These are phyloP conservation scores for Pichia insulana DNA, from an alignment of 805 yeast genomes.

Conservation along the genomic window DNA sequence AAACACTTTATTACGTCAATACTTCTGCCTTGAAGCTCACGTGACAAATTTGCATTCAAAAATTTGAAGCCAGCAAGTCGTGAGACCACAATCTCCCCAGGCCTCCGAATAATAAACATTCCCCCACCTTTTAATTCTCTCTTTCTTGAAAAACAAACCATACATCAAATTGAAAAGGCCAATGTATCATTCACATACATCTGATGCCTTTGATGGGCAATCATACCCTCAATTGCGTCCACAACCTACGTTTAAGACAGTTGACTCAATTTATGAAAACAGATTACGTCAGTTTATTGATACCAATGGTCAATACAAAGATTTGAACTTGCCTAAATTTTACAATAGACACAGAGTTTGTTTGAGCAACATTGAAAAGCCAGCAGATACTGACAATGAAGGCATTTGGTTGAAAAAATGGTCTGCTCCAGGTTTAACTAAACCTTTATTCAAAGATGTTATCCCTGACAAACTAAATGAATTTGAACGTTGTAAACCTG, in stretches of 20 bases:
- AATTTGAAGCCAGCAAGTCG: no score
- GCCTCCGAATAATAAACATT: no score
- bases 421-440: slow-evolving; percentile 59
- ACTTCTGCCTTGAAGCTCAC: no score
- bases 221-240: slow-evolving; percentile 34
- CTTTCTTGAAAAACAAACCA: no score
- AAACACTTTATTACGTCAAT: no score
- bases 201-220: neutral
- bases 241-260: slow-evolving; percentile 65
- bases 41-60: no score
- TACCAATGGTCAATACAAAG: slow-evolving; percentile 61
- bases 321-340: slow-evolving; percentile 72
- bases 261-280: slow-evolving; percentile 62
- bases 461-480: slow-evolving; percentile 38
- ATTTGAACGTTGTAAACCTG: slow-evolving; percentile 53
- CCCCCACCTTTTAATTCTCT: no score
- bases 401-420: slow-evolving; percentile 56
- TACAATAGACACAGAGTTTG: slow-evolving; percentile 50
- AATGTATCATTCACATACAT: neutral
- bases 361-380: slow-evolving; percentile 16
- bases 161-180: neutral
- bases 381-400: slow-evolving; percentile 23
- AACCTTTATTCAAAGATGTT: slow-evolving; percentile 59
- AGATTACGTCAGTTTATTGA: slow-evolving; percentile 71
- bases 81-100: no score